A percentile compares a stretch with the other conserved stretches of the same genome.
Conservation (phyloP, 352 stramenopile species). For the Aphanomyces stellatus region DNA sequence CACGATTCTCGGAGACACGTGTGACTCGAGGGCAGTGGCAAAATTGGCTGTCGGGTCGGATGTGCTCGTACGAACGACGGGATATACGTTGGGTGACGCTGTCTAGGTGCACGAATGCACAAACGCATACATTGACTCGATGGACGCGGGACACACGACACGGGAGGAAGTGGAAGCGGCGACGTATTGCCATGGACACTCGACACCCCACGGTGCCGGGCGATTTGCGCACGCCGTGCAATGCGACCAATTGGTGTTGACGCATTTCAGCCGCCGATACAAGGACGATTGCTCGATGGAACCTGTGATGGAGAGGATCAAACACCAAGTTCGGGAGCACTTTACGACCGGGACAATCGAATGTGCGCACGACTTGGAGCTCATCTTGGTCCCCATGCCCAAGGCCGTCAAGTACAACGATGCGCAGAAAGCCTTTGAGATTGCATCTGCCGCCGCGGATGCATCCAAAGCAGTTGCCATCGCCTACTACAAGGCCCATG, state of each 20-base stretch:
- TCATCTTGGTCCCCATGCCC: not conserved
- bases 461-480: not conserved
- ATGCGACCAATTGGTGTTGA: not conserved
- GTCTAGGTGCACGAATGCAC: conserved; percentile 12
- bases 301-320: not conserved
- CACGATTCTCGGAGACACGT: conserved; percentile 5
- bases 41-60: conserved; percentile 2
- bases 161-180: conserved; percentile 1
- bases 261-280: conserved; percentile 17
- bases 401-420: not conserved
- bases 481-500: not conserved
- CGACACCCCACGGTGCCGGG: not conserved
- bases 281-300: conserved; percentile 9
- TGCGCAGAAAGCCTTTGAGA: not conserved
- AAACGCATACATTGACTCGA: conserved; percentile 3
- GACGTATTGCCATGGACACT: conserved; percentile 14
- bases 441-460: not conserved
- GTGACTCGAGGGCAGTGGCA: conserved; percentile 6
- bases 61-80: not conserved
- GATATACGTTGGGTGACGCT: not conserved
- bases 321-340: not conserved
- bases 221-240: not conserved
- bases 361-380: conserved; percentile 10
- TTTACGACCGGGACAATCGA: not conserved
- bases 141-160: not conserved